Conservation (phyloP, 768 basidiomycete species). For the Terana coerulea region DNA sequence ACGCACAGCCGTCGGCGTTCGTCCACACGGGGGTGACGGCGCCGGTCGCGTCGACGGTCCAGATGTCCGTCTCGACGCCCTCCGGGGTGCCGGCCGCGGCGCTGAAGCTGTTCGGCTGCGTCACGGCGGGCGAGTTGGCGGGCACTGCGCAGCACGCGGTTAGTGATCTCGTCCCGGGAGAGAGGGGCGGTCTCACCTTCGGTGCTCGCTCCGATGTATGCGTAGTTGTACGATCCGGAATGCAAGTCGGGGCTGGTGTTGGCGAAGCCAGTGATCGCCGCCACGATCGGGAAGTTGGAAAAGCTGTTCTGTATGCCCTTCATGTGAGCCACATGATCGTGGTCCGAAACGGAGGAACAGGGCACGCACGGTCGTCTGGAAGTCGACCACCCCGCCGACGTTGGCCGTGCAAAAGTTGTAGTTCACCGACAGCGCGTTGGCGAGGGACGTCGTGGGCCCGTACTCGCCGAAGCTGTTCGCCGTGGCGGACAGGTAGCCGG, state of each 20-base stretch:
- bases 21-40: slow-evolving; percentile 13
- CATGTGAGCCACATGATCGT: background rate
- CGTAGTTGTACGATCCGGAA: slow-evolving; percentile 6
- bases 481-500: background rate
- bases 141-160: background rate
- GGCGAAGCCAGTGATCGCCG: slow-evolving; percentile 2
- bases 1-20: slow-evolving; percentile 20
- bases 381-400: background rate
- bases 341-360: background rate
- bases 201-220: slow-evolving; percentile 1
- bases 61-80: slow-evolving; percentile 17
- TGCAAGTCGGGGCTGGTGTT: background rate
- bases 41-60: slow-evolving; percentile 7
- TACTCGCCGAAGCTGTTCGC: slow-evolving; percentile 5
- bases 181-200: background rate
- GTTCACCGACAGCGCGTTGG: background rate
- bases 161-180: too few relatives aligned
- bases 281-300: background rate
- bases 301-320: slow-evolving; percentile 1
- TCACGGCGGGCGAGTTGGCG: background rate
- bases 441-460: background rate
- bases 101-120: slow-evolving; percentile 12
- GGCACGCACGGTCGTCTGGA: background rate
- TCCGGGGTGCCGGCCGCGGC: slow-evolving; percentile 2
- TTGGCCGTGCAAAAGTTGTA: background rate